Conservation (phyloP, 2,329 filamentous ascomycete species). For the Didymella pomorum region DNA sequence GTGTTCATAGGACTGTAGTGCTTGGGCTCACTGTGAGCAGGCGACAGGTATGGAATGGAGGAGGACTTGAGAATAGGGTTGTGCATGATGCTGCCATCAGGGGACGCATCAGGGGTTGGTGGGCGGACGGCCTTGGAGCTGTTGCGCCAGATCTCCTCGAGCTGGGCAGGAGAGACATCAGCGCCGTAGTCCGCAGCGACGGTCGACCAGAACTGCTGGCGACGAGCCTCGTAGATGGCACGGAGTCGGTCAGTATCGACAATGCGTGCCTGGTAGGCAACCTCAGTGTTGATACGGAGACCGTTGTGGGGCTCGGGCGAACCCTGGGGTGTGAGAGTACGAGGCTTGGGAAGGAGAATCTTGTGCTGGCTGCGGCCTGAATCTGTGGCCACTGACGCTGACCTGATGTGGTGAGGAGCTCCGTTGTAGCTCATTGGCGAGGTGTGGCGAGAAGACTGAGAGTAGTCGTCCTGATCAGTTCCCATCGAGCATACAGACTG, state of each 20-base stretch:
- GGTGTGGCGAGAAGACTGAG: conserved; percentile 50
- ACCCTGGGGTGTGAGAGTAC: conserved; percentile 52
- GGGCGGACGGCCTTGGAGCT: conserved; percentile 44
- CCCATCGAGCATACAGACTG: conserved; percentile 51
- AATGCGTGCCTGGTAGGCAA: conserved; percentile 54
- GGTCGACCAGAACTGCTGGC: conserved; percentile 74
- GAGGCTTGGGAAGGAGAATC: conserved; percentile 70
- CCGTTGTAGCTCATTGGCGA: conserved; percentile 54
- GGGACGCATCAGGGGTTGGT: conserved; percentile 51
- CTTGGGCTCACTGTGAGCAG: conserved; percentile 42
- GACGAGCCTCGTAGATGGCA: conserved; percentile 74
- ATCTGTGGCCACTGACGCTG: conserved; percentile 56
- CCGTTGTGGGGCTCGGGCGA: conserved; percentile 50
- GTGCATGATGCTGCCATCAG: conserved; percentile 49
- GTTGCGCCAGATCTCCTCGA: conserved; percentile 73
- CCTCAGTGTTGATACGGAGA: conserved; percentile 57
- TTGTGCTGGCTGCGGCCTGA: conserved; percentile 62
- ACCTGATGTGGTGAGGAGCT: conserved; percentile 50
- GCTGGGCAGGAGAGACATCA: conserved; percentile 66
- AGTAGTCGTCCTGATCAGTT: conserved; percentile 47
- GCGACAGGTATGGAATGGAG: conserved; percentile 42
- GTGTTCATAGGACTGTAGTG: conserved; percentile 46
- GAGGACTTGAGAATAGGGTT: conserved; percentile 45
- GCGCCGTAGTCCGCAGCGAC: conserved; percentile 76
- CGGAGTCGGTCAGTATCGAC: conserved; percentile 74